Base-by-base conservation (phyloP, 2,329 filamentous ascomycete species). In the Cercospora sp. region DNA sequence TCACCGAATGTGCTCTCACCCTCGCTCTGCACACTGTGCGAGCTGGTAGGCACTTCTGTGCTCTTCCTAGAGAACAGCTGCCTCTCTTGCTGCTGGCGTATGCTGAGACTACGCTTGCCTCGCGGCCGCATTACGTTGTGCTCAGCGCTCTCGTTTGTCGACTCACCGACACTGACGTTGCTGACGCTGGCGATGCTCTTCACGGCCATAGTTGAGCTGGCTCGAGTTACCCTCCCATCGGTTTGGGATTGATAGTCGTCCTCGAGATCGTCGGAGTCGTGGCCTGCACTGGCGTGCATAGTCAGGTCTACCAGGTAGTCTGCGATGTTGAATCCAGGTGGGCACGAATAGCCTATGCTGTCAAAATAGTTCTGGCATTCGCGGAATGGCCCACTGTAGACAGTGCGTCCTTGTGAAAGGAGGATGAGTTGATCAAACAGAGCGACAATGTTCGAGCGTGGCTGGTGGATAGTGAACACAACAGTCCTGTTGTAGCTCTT, bases 381-480 rank as follows among this genome's bases (percentile, higher is more conserved):
- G 1, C 87, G 84, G 78, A 98, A 96, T 1, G 93, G 92, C 0
- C 95, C 95, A 3, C 95, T 98, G 79, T 96, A 99, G 7, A 99
- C 95, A 1, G 92, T 91, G 74, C 90, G 90, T 28, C 95, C 95
- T 72, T 93, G 90, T 2, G 95, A 95, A 53, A 99, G 84, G 13
- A 99, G 87, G 64, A 99, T 86, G n/a, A 99, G 85, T 65, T 94
- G 89, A 78, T 99, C 95, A 77, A 99, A 99, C 3, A 99, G 86
- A 9, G 95, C 95, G 23, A 98, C 95, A 76, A 99, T 99, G 80
- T 99, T 99, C 10, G 95, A 99, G 72, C 96, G 89, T 42, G 95
- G 95, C 76, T 99, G 95, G 79, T 99, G 95, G 71, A 99, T 99
- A 13, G 95, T 99, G 81, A 99, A 97, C 70, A 99, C 91, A 65